Evolutionary conservation across 2,329 filamentous ascomycete genomes (phyloP).

Genomic region (Aspergillus spinulosporus): DNA sequence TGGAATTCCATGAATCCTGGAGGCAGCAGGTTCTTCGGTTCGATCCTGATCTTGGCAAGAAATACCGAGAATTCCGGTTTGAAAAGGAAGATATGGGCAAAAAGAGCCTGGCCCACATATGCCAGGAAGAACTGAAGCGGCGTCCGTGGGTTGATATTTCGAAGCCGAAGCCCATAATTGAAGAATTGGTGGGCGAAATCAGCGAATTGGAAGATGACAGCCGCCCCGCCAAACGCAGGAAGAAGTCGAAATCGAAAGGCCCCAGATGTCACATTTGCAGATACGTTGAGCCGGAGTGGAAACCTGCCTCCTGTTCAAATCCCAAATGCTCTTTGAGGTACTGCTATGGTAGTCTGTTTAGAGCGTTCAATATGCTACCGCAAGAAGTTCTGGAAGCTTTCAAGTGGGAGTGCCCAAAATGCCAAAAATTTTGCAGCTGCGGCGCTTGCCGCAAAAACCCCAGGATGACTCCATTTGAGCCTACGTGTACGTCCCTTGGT

Average conservation of each 20-base stretch:
- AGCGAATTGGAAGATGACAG: conserved; percentile 60
- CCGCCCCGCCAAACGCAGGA: conserved; percentile 64
- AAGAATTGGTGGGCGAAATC: conserved; percentile 35
- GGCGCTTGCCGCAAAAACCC: conserved; percentile 69
- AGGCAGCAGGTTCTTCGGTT: conserved; percentile 73
- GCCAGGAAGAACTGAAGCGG: conserved; percentile 78
- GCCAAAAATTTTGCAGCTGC: conserved; percentile 82
- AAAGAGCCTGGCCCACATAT: conserved; percentile 87
- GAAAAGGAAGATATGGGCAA: conserved; percentile 68
- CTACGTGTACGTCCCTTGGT: conserved; percentile 82
- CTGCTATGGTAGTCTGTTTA: conserved; percentile 90
- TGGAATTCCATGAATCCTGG: conserved; percentile 79
- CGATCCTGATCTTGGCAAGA: conserved; percentile 65
- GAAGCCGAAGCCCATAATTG: conserved; percentile 60
- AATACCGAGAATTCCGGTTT: conserved; percentile 62
- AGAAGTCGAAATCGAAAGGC: conserved; percentile 53
- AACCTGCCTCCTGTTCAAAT: conserved; percentile 74
- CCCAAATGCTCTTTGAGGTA: conserved; percentile 65
- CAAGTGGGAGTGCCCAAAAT: conserved; percentile 87
- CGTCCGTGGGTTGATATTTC: conserved; percentile 82
- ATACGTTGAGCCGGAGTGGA: conserved; percentile 78
- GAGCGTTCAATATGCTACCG: conserved; percentile 88
- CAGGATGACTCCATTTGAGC: conserved; percentile 76
- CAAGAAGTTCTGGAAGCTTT: conserved; percentile 76
- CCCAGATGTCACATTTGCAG: conserved; percentile 78